A percentile compares a stretch with the other conserved stretches of the same genome.
These are phyloP conservation scores for Acacia acuminata DNA, from an alignment of 306 rosid genomes.

Conservation along the genomic window DNA sequence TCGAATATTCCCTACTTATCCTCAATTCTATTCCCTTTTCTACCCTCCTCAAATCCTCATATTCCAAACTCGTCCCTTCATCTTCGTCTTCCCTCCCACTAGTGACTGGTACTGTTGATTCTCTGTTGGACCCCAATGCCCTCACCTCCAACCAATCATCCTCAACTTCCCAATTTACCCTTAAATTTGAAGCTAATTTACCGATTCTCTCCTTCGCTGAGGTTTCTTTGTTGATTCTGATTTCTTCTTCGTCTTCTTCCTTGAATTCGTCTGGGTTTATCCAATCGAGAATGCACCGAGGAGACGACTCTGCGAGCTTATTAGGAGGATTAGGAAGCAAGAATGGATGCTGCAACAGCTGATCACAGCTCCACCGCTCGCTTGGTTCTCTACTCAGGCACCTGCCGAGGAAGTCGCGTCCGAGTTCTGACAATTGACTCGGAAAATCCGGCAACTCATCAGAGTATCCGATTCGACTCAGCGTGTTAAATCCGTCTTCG, in stretches of 20 bases:
- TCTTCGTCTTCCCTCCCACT: background rate
- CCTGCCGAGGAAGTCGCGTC: slow-evolving; percentile 64
- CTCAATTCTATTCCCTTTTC: slow-evolving; percentile 28
- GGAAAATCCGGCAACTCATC: slow-evolving; percentile 61
- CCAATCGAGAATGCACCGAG: slow-evolving; percentile 86
- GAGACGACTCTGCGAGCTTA: slow-evolving; percentile 50
- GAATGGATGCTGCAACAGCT: slow-evolving; percentile 83
- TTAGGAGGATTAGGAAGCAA: slow-evolving; percentile 30
- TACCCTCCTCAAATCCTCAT: background rate
- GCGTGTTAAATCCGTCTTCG: slow-evolving; percentile 50
- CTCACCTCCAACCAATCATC: slow-evolving; percentile 73
- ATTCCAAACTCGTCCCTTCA: slow-evolving; percentile 31
- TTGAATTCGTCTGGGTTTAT: slow-evolving; percentile 43
- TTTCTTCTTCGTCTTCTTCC: slow-evolving; percentile 27
- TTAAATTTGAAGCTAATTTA: slow-evolving; percentile 45
- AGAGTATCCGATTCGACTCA: slow-evolving; percentile 65
- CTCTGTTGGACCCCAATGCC: slow-evolving; percentile 22
- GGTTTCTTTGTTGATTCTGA: background rate
- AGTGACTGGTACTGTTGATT: background rate
- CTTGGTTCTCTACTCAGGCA: slow-evolving; percentile 57
- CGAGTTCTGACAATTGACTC: slow-evolving; percentile 52
- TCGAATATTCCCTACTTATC: slow-evolving; percentile 40
- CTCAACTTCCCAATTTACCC: slow-evolving; percentile 68
- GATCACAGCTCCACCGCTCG: slow-evolving; percentile 82
- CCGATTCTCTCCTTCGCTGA: slow-evolving; percentile 47